phyloP scores from a whole-genome alignment of 75 land plant genomes.

The Isoetes taiwanensis region DNA sequence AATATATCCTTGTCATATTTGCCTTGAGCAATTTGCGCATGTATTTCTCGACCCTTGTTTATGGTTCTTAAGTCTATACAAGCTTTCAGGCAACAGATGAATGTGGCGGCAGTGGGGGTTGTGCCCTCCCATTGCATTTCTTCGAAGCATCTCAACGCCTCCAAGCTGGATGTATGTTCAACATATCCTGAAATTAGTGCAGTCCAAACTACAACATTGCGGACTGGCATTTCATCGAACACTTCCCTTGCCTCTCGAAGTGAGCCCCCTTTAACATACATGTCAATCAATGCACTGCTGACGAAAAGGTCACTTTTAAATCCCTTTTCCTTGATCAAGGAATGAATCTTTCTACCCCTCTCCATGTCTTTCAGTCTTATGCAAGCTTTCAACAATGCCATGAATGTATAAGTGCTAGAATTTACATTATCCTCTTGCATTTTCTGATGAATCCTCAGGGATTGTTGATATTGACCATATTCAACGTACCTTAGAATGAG shows the following conservation, averaged over 20 bases:
- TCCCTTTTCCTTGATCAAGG: neutral
- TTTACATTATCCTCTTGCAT: neutral
- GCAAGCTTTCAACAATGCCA: neutral
- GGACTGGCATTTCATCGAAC: neutral
- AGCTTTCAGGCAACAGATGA: neutral
- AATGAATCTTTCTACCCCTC: constrained; percentile 5
- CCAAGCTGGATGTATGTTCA: neutral
- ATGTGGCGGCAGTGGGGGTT: neutral
- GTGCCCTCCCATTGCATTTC: neutral
- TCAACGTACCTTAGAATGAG: neutral
- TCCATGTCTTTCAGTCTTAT: neutral
- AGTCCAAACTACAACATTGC: neutral
- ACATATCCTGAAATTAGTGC: neutral
- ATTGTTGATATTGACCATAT: neutral
- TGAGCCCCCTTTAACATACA: neutral
- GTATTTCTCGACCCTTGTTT: neutral
- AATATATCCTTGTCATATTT: no score
- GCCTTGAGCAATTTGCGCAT: neutral
- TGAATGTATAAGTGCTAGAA: no score
- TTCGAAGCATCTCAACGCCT: neutral
- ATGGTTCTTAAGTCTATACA: neutral
- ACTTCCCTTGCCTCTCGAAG: neutral
- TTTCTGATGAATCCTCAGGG: neutral
- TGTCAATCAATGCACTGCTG: neutral
- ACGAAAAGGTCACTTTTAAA: neutral